These are phyloP conservation scores for Botrytis porri DNA, from an alignment of 2,329 filamentous ascomycete genomes.

Conservation along the genomic window DNA sequence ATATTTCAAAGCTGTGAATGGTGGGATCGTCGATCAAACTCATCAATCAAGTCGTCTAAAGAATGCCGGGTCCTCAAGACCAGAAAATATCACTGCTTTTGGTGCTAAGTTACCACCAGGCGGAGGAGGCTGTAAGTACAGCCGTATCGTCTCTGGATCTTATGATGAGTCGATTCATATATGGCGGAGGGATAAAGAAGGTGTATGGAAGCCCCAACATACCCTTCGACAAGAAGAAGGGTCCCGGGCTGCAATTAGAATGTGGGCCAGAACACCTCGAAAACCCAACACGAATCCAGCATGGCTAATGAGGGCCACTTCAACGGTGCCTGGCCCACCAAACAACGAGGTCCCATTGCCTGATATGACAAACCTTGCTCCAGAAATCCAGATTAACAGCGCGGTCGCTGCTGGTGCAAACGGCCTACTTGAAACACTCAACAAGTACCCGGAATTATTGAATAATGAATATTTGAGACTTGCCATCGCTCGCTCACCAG, in stretches of 20 bases:
- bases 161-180: constrained; percentile 96
- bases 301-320: neutral
- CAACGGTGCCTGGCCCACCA: neutral
- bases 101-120: constrained; percentile 88
- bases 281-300: constrained; percentile 9
- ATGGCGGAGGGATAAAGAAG: constrained; percentile 83
- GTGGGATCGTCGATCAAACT: constrained; percentile 39
- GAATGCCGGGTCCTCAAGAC: constrained; percentile 66
- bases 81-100: constrained; percentile 72
- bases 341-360: neutral
- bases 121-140: constrained; percentile 83
- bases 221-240: constrained; percentile 73
- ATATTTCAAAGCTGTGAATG: constrained; percentile 62
- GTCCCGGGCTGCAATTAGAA: constrained; percentile 46
- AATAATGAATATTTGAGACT: constrained; percentile 23
- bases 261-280: neutral
- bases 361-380: constrained; percentile 32
- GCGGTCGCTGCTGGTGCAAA: constrained; percentile 50
- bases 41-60: constrained; percentile 40
- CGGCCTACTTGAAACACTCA: constrained; percentile 39
- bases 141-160: constrained; percentile 92
- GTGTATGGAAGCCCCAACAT: constrained; percentile 78
- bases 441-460: constrained; percentile 31
- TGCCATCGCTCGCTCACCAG: constrained; percentile 24
- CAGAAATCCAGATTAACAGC: constrained; percentile 50